A percentile compares a stretch with the other conserved stretches of the same genome.
Conservation (phyloP, 2,329 filamentous ascomycete species). For the Rhynchosporium secalis region DNA sequence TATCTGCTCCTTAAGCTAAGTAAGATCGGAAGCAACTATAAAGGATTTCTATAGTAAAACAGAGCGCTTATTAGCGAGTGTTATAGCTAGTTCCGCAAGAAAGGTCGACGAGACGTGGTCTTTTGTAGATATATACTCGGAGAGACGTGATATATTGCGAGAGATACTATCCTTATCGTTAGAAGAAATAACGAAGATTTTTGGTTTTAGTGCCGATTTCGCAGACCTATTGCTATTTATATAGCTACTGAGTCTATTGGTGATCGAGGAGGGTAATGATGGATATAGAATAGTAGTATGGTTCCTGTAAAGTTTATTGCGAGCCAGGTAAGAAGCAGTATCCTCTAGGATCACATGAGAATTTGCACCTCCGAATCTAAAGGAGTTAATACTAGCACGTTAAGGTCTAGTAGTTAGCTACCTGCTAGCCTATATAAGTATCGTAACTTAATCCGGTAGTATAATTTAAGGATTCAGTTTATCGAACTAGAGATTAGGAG, state of each 20-base stretch:
- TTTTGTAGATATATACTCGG: not conserved
- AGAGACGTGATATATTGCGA: not conserved
- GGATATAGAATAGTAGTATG: not conserved
- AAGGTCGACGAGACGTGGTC: not conserved
- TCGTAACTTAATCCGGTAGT: not conserved
- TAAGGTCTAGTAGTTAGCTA: slow-evolving; percentile 1
- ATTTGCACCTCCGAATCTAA: slow-evolving; percentile 35
- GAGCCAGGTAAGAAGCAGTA: slow-evolving; percentile 24
- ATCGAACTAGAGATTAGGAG: slow-evolving; percentile 23
- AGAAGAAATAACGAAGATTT: not conserved
- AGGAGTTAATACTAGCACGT: slow-evolving; percentile 31
- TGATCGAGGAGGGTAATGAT: not conserved
- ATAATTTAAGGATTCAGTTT: not conserved
- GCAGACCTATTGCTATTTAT: not conserved
- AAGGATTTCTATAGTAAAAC: slow-evolving; percentile 17
- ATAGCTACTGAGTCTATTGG: not conserved
- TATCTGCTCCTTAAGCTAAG: not conserved
- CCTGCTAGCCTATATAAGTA: slow-evolving; percentile 6
- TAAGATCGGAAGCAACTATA: slow-evolving; percentile 4
- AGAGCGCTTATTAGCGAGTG: slow-evolving; percentile 10
- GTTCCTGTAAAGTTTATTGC: slow-evolving; percentile 5
- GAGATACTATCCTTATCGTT: not conserved
- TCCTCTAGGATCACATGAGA: slow-evolving; percentile 29
- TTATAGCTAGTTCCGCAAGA: slow-evolving; percentile 7
- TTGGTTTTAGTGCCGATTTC: not conserved